Conservation (phyloP, 2,329 filamentous ascomycete genomes). For the Mycosphaerelloides madeirae region DNA sequence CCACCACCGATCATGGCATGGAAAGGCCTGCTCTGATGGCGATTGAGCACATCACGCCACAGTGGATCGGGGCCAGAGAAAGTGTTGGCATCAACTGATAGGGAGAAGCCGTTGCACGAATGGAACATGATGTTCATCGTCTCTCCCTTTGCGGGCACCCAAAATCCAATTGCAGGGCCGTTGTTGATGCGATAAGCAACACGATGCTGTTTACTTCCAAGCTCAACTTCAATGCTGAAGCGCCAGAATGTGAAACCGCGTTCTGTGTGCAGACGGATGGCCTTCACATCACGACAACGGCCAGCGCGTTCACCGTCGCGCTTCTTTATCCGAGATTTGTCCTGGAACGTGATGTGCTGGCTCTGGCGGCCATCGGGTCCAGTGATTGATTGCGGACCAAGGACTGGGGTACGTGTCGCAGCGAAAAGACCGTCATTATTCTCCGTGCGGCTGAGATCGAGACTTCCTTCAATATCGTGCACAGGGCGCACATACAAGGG, state of each 20-base stretch:
- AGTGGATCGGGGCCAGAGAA: conserved; percentile 91
- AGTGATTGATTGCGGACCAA: conserved; percentile 24
- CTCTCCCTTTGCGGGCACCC: conserved; percentile 79
- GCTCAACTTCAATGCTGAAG: conserved; percentile 90
- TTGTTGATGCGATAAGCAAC: conserved; percentile 95
- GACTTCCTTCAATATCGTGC: conserved; percentile 73
- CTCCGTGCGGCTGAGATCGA: conserved; percentile 74
- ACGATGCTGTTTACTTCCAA: conserved; percentile 70
- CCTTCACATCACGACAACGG: conserved; percentile 77
- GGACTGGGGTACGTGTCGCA: conserved; percentile 31
- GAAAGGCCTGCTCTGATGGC: conserved; percentile 85
- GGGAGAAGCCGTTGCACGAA: conserved; percentile 93
- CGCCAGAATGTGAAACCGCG: conserved; percentile 92
- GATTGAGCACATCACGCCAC: conserved; percentile 94
- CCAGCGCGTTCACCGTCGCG: conserved; percentile 75
- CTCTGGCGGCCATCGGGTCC: conserved; percentile 21
- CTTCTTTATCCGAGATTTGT: conserved; percentile 45
- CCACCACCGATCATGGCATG: conserved; percentile 98
- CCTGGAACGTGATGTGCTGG: conserved; percentile 36
- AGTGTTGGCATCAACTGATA: conserved; percentile 68
- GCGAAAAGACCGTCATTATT: conserved; percentile 81
- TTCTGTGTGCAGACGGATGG: conserved; percentile 76
- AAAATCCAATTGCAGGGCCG: conserved; percentile 84
- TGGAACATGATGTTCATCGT: conserved; percentile 99
- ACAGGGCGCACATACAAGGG: conserved; percentile 85